Evolutionary conservation across 179 eudicot species (phyloP).

Genomic region (Amaranthus tricolor): DNA sequence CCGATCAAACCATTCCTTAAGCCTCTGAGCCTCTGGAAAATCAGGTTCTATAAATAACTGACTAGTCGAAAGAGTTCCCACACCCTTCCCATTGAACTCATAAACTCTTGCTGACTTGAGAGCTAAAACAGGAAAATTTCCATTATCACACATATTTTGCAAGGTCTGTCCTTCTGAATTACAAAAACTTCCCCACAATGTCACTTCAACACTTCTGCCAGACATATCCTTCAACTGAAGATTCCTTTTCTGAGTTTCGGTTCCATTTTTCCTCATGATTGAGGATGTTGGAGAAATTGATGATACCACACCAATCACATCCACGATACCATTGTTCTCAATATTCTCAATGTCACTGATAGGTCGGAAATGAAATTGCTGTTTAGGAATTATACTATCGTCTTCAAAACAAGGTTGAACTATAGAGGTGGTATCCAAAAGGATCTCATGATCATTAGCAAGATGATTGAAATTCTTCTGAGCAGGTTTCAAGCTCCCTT

Average conservation of each 20-base stretch:
- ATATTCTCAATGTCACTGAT: constrained; percentile 66
- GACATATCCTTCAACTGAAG: constrained; percentile 85
- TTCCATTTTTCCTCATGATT: constrained; percentile 71
- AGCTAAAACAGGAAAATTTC: constrained; percentile 77
- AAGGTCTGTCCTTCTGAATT: constrained; percentile 69
- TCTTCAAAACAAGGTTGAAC: constrained; percentile 77
- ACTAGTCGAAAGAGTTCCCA: constrained; percentile 67
- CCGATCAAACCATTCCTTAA: constrained; percentile 68
- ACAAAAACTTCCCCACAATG: constrained; percentile 89
- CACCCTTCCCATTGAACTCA: constrained; percentile 76
- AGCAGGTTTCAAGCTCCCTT: constrained; percentile 77
- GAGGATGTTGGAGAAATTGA: constrained; percentile 59
- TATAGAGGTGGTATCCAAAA: constrained; percentile 54
- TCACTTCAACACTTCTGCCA: constrained; percentile 73
- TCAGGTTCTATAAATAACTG: constrained; percentile 82
- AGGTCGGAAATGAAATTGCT: constrained; percentile 71
- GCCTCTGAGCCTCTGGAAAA: constrained; percentile 64
- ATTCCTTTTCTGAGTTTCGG: constrained; percentile 73
- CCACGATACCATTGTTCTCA: constrained; percentile 52
- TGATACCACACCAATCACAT: constrained; percentile 74
- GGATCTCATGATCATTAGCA: constrained; percentile 68
- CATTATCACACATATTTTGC: constrained; percentile 69
- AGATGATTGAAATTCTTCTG: constrained; percentile 81
- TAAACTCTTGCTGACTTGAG: constrained; percentile 65
- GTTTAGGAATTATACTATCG: constrained; percentile 58